Evolutionary conservation across 306 rosid species (phyloP), one percentile per base, ranked within the genome.

Genomic region (Acmispon strigosus): DNA sequence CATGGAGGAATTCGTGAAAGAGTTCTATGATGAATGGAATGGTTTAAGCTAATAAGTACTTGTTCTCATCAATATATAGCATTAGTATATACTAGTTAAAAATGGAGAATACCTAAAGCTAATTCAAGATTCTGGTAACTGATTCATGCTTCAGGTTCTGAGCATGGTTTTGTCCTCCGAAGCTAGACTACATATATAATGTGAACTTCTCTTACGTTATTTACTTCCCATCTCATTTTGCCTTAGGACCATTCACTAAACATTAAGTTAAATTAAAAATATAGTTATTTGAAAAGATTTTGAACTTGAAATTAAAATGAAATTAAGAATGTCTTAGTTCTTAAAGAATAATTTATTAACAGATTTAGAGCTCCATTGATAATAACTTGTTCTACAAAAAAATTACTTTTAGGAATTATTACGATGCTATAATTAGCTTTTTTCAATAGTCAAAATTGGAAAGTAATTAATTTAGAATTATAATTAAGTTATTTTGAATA

Each of bases 1-100:
- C 78, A 90, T 85, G 98, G 94, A 85, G 80, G 96, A 90, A 69
- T 93, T 87, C 74, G 69, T 93, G 47, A 82, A 71, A 69, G 90
- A 90, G 80, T 90, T 90, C 71, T 90, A 93, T 27, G 90, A 82
- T 6, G 97, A 93, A 72, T 90, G 97, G 98, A 85, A 85, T 37
- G 90, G 89, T 15, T 74, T 55, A 64, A 87, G 79, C 76, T 88
- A 76, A 91, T 17, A 18, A 41, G 49, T 52, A n/a, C 54, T 43
- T 50, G 3, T 50, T 41, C 53, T 37, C 8, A 16, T 18, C 24
- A 18, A 16, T 14, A 66, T 42, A 19, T 61, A 18, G 55, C 44
- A 27, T 27, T 27, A 18, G 6, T 1, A n/a, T n/a, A 51, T 49
- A 29, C 41, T 39, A 32, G 20, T 17, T 45, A 12, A 19, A 15